These are phyloP conservation scores for Fraxinus baroniana DNA, from an alignment of 305 asterid species.

Conservation along the genomic window DNA sequence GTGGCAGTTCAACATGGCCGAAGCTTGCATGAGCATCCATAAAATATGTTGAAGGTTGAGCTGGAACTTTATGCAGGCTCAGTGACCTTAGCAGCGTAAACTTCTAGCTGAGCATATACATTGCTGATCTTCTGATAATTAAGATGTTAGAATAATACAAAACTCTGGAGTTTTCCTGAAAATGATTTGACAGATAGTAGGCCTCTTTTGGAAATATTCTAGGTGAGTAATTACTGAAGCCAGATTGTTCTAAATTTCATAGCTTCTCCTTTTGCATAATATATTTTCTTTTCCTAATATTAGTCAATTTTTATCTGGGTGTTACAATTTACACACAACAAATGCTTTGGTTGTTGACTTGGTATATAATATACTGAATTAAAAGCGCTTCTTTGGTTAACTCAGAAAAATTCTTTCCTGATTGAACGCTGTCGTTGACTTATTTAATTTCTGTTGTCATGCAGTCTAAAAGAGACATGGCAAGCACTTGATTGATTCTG, in stretches of 20 bases:
- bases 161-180: neutral
- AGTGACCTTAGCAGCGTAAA: neutral
- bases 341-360: neutral
- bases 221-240: neutral
- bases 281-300: neutral
- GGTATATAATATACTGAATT: neutral
- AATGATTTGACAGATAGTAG: neutral
- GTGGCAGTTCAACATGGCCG: neutral
- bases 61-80: neutral
- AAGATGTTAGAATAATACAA: neutral
- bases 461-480: conserved; percentile 80
- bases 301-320: neutral
- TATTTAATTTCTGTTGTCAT: conserved; percentile 18
- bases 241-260: neutral
- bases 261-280: neutral
- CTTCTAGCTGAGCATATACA: neutral
- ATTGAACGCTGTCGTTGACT: conserved; percentile 7
- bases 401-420: neutral
- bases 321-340: neutral
- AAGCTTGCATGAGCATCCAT: neutral
- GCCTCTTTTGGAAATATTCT: neutral
- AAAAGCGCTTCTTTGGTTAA: neutral
- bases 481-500: conserved; percentile 84
- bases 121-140: neutral
- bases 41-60: neutral